Evolutionary conservation across 371 early-diverging fungal species (phyloP), one percentile per base, ranked within the genome.

Genomic region (Nematocida parisii): DNA sequence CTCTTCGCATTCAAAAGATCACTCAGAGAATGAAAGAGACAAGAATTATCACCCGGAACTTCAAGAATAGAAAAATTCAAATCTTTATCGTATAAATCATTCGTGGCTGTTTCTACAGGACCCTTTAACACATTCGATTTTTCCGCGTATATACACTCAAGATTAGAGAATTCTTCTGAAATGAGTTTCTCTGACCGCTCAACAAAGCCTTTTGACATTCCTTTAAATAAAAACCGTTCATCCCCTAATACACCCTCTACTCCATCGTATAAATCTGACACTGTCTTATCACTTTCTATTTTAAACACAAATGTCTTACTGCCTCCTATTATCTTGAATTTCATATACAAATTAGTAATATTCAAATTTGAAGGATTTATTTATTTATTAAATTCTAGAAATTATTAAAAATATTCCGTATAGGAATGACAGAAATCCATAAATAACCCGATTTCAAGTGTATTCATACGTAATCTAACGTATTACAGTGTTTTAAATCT

Each of bases 1-100:
- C 61, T 77, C 42, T 62, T 57, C 18, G 80, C 68, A 45, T 45
- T 71, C 5, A 77, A 40, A 24, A 77, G 55, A 27, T 77, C 68
- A 58, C 80, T 77, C 24, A 77, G 57, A 5, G 80, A 40, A 42
- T 77, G 80, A 44, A 77, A 77, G 22, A 77, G 46, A 60, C 80
- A 77, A 5, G 80, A 77, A 42, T 77, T 77, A 56, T 77, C 80
- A 45, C 80, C 71, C 2, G 80, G 80, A 1, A 67, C 80, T 11
- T 54, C 68, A 44, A 70, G 39, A 9, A 77, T 55, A 24, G 24
- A 22, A 58, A 77, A 77, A 0, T 11, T 47, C 40, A 62, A 13
- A 47, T 40, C 39, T 39, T 68, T 22, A 45, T 67, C 47, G 3
- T 13, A 4, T 9, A 47, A 20, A 5, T 56, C 27, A 20, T 71